A percentile compares a stretch with the other conserved stretches of the same genome.
Conservation (phyloP, 345 rosid species). For the Linum lewisii region DNA sequence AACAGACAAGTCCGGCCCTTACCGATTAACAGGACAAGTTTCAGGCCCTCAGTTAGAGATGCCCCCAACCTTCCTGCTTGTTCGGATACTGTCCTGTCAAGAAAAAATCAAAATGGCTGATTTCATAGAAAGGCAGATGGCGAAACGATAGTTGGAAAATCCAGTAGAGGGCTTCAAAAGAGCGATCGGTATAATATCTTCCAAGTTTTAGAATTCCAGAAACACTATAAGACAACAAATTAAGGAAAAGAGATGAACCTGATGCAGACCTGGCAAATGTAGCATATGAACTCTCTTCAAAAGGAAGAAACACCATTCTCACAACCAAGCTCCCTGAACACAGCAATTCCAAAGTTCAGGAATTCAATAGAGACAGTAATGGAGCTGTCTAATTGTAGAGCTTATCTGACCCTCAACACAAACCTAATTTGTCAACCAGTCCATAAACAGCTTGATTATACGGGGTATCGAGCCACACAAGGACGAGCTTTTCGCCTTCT, state of each 20-base stretch:
- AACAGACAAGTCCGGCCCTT: slow-evolving; percentile 2
- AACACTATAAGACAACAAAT: slow-evolving; percentile 11
- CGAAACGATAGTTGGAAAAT: background rate
- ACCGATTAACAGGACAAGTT: slow-evolving; percentile 83
- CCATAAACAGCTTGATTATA: slow-evolving; percentile 96
- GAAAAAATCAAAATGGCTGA: slow-evolving; percentile 6
- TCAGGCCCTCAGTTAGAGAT: slow-evolving; percentile 66
- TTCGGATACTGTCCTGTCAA: slow-evolving; percentile 42
- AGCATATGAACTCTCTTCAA: slow-evolving; percentile 90
- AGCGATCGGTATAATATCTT: background rate
- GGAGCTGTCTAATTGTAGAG: slow-evolving; percentile 1
- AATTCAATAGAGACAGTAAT: background rate
- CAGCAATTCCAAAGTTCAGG: slow-evolving; percentile 5
- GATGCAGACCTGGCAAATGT: slow-evolving; percentile 97
- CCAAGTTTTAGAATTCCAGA: background rate
- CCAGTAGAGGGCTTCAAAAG: background rate
- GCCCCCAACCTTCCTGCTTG: slow-evolving; percentile 46
- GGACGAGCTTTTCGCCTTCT: slow-evolving; percentile 92
- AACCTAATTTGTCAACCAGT: slow-evolving; percentile 86
- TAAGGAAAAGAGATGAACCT: slow-evolving; percentile 64
- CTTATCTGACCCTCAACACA: slow-evolving; percentile 19
- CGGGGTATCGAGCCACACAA: slow-evolving; percentile 93
- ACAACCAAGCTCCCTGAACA: slow-evolving; percentile 86
- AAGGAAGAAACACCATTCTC: slow-evolving; percentile 87
- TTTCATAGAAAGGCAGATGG: slow-evolving; percentile 1